phyloP scores from a whole-genome alignment of 169 alveolate genomes.

The Neospora caninum region DNA sequence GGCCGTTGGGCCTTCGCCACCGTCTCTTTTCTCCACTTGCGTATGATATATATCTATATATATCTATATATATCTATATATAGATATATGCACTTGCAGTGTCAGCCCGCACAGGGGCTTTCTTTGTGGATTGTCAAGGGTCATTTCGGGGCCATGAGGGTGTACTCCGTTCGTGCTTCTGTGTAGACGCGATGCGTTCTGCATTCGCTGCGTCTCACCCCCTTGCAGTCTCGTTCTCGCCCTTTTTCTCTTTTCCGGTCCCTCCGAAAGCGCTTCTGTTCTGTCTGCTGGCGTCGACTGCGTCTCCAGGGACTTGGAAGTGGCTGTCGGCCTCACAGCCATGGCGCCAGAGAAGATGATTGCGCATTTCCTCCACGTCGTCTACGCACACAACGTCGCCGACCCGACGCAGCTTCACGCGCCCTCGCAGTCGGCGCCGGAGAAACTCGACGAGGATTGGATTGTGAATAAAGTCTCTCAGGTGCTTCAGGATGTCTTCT shows the following conservation, averaged over 20 bases:
- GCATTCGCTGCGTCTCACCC: too few species aligned
- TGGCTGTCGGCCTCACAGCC: neutral
- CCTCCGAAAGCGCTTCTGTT: too few species aligned
- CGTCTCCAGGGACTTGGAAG: slow-evolving; percentile 21
- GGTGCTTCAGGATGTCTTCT: neutral
- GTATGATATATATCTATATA: too few species aligned
- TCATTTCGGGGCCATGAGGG: too few species aligned
- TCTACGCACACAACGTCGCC: neutral
- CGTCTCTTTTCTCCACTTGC: too few species aligned
- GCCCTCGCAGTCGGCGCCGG: neutral
- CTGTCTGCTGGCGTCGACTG: neutral
- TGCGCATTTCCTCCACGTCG: neutral
- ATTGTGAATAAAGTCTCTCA: neutral
- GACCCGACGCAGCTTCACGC: neutral
- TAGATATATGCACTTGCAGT: too few species aligned
- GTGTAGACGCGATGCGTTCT: neutral
- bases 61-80: too few species aligned
- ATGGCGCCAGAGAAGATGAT: neutral
- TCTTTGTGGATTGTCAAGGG: too few species aligned
- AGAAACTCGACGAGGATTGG: neutral
- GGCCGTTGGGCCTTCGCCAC: too few species aligned
- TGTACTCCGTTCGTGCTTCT: neutral
- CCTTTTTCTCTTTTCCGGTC: neutral
- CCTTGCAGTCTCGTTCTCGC: too few species aligned
- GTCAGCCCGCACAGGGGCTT: too few species aligned